phyloP scores from a whole-genome alignment of 1,284 basidiomycete genomes.

The Puccinia hordei region DNA sequence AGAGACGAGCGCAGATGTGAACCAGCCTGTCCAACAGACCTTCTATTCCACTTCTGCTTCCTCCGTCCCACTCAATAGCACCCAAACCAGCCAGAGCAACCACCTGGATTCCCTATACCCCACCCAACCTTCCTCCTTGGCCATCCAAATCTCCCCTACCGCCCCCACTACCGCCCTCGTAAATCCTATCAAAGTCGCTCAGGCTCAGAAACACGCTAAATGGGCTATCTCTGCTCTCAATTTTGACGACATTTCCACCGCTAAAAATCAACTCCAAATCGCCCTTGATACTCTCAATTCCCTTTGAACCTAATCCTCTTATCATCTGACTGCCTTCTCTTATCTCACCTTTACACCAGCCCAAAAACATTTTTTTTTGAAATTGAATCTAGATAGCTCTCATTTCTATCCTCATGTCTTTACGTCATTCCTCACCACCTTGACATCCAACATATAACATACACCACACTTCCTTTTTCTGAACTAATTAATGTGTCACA shows the following conservation, averaged over 20 bases:
- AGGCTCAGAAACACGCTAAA: slow-evolving; percentile 82
- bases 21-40: slow-evolving; percentile 3
- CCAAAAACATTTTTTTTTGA: not conserved
- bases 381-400: no score
- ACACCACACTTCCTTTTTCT: no score
- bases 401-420: not conserved
- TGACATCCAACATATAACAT: not conserved
- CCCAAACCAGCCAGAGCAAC: slow-evolving; percentile 52
- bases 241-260: slow-evolving; percentile 84
- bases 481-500: no score
- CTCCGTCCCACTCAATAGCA: slow-evolving; percentile 38
- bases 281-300: slow-evolving; percentile 61
- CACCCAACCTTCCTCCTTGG: slow-evolving; percentile 54
- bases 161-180: slow-evolving; percentile 57
- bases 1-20: not conserved
- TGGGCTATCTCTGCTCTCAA: slow-evolving; percentile 89
- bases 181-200: slow-evolving; percentile 68
- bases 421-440: not conserved
- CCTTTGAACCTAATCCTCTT: not conserved
- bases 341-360: no score
- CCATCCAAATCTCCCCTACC: slow-evolving; percentile 54
- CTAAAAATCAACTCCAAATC: slow-evolving; percentile 73
- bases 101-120: slow-evolving; percentile 34
- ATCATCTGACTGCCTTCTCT: no score
- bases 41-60: slow-evolving; percentile 53